phyloP scores from a whole-genome alignment of 1,284 basidiomycete species.

The Ceratobasidium sp. region DNA sequence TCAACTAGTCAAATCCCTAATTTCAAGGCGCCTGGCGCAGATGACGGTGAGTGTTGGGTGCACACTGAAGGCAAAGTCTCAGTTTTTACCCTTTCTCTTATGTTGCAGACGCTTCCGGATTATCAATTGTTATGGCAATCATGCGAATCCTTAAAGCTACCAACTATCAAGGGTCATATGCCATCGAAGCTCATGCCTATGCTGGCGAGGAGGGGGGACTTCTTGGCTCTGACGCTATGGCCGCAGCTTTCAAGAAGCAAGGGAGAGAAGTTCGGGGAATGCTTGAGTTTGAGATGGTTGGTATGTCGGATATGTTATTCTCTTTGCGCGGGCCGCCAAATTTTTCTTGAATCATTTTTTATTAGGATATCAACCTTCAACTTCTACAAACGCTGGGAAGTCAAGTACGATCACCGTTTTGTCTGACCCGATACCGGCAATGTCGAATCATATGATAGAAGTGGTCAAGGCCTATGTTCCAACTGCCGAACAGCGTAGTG shows the following conservation, averaged over 20 bases:
- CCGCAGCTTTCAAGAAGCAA: constrained; percentile 24
- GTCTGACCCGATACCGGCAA: constrained; percentile 35
- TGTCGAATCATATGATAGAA: constrained; percentile 37
- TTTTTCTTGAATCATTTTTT: too few species aligned
- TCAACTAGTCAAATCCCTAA: constrained; percentile 28
- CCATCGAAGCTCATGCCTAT: constrained; percentile 76
- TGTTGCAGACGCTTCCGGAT: constrained; percentile 74
- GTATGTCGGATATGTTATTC: constrained; percentile 25
- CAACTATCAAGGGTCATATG: constrained; percentile 68
- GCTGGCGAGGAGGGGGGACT: constrained; percentile 47
- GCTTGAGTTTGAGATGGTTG: constrained; percentile 46
- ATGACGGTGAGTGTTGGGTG: constrained; percentile 55
- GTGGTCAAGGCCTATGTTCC: constrained; percentile 24
- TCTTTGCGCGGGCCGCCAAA: too few species aligned
- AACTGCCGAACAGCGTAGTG: constrained; percentile 16
- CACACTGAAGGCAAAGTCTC: constrained; percentile 4
- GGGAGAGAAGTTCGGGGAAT: constrained; percentile 39
- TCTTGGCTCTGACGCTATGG: constrained; percentile 38
- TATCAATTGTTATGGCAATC: constrained; percentile 74
- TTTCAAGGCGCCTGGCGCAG: constrained; percentile 65
- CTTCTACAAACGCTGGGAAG: constrained; percentile 27
- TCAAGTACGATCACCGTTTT: constrained; percentile 44
- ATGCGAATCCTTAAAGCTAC: constrained; percentile 69
- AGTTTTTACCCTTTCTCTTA: neutral
- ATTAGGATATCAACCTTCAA: constrained; percentile 39